A percentile compares a stretch with the other conserved stretches of the same genome.
These are phyloP conservation scores for Hericium erinaceus DNA, from an alignment of 768 basidiomycete species.

Conservation along the genomic window DNA sequence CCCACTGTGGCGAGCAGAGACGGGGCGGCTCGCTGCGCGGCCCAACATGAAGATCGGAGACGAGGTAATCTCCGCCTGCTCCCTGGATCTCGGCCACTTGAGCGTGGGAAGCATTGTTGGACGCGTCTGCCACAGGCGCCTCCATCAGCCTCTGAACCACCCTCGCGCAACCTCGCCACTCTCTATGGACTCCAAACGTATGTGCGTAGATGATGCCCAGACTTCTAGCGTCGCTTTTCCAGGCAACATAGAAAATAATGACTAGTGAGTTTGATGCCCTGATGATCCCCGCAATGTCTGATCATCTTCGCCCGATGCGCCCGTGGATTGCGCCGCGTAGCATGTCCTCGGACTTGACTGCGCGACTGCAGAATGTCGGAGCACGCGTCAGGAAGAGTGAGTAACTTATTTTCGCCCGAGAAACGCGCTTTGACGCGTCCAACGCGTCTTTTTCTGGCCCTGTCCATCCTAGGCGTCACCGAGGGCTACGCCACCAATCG, in stretches of 20 bases:
- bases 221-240: not conserved
- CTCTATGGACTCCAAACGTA: not conserved
- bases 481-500: conserved; percentile 43
- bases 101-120: conserved; percentile 11
- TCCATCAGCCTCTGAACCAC: not conserved
- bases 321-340: conserved; percentile 19
- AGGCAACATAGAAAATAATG: not conserved
- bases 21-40: too few species aligned
- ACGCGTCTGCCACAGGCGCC: not conserved
- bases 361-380: conserved; percentile 47
- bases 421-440: conserved; percentile 15
- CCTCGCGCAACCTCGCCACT: not conserved
- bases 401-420: conserved; percentile 17
- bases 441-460: conserved; percentile 14
- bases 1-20: too few species aligned
- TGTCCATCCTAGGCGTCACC: conserved; percentile 37
- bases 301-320: not conserved
- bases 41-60: too few species aligned
- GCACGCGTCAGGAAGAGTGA: conserved; percentile 55
- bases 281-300: not conserved
- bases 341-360: conserved; percentile 38
- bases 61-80: not conserved
- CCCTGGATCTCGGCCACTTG: conserved; percentile 15
- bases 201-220: not conserved
- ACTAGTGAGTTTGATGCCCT: not conserved